A percentile compares a stretch with the other conserved stretches of the same genome.
phyloP scores from a whole-genome alignment of 768 basidiomycete species.

The Chlorophyllum brunneum region DNA sequence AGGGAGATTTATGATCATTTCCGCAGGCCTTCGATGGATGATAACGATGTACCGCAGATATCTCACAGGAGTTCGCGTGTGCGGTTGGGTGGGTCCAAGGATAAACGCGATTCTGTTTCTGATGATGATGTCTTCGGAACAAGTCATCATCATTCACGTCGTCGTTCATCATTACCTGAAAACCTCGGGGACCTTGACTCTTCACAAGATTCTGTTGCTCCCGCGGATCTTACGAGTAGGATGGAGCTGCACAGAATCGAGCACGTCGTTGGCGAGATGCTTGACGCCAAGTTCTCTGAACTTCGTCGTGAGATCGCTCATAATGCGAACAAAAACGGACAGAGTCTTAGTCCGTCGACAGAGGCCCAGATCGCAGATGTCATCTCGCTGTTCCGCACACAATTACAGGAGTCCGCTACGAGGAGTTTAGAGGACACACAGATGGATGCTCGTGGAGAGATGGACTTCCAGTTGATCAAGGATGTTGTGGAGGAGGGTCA shows the following conservation, averaged over 20 bases:
- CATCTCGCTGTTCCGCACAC: constrained; percentile 61
- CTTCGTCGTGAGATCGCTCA: constrained; percentile 38
- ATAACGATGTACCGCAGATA: constrained; percentile 65
- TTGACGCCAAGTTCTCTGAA: constrained; percentile 65
- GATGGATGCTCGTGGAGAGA: constrained; percentile 69
- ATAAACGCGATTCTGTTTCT: constrained; percentile 17
- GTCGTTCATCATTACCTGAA: constrained; percentile 56
- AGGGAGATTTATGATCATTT: constrained; percentile 70
- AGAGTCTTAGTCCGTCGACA: constrained; percentile 38
- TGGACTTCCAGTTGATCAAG: constrained; percentile 75
- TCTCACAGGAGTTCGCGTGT: constrained; percentile 48
- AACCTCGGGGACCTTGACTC: constrained; percentile 43
- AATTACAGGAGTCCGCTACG: constrained; percentile 59
- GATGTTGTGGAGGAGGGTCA: constrained; percentile 67
- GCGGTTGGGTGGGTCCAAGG: constrained; percentile 52
- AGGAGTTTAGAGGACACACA: constrained; percentile 57
- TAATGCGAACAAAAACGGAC: constrained; percentile 22
- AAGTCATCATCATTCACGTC: constrained; percentile 33
- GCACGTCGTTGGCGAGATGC: constrained; percentile 52
- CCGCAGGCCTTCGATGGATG: constrained; percentile 72
- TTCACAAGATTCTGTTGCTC: constrained; percentile 37
- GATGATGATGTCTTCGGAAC: constrained; percentile 34
- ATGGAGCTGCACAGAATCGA: constrained; percentile 61
- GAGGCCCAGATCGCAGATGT: constrained; percentile 66
- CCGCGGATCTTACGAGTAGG: constrained; percentile 48